These are phyloP conservation scores for Polysphondylium violaceum DNA, from an alignment of 78 protist genomes.

Conservation along the genomic window DNA sequence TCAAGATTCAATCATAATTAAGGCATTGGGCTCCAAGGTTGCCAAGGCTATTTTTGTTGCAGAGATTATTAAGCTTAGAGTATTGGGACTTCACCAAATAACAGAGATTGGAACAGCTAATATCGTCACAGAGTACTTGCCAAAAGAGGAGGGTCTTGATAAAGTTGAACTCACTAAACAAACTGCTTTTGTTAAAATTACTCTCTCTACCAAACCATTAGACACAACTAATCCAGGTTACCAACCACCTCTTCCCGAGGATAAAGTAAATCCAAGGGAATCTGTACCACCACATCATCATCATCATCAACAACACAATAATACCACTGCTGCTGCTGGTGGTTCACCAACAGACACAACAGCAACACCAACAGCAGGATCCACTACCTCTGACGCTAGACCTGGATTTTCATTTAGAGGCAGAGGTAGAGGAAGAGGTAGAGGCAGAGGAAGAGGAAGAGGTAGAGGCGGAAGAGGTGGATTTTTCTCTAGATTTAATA, in stretches of 20 bases:
- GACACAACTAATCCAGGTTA: slow-evolving; percentile 64
- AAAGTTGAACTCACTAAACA: slow-evolving; percentile 47
- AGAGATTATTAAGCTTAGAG: slow-evolving; percentile 57
- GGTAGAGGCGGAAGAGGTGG: too few relatives aligned
- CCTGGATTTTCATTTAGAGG: too few relatives aligned
- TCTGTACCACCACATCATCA: not conserved
- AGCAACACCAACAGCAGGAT: slow-evolving; percentile 11
- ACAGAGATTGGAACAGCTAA: slow-evolving; percentile 66
- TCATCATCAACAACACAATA: not conserved
- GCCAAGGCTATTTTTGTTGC: slow-evolving; percentile 62
- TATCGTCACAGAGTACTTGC: slow-evolving; percentile 44
- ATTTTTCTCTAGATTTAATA: too few relatives aligned
- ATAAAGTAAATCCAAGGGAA: slow-evolving; percentile 7
- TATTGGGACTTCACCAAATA: slow-evolving; percentile 50
- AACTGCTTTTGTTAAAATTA: slow-evolving; percentile 58
- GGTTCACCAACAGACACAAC: slow-evolving; percentile 2
- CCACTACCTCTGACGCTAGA: too few relatives aligned
- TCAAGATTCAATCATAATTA: slow-evolving; percentile 33
- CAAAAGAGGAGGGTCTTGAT: slow-evolving; percentile 78
- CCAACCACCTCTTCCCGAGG: slow-evolving; percentile 50
- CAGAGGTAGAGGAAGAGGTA: too few relatives aligned
- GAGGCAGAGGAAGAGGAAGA: too few relatives aligned
- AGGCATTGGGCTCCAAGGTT: slow-evolving; percentile 44
- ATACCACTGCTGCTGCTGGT: not conserved
- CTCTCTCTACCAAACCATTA: slow-evolving; percentile 18